Base-by-base conservation (phyloP, 176 grass and related monocot species). In the Luzula sylvatica region DNA sequence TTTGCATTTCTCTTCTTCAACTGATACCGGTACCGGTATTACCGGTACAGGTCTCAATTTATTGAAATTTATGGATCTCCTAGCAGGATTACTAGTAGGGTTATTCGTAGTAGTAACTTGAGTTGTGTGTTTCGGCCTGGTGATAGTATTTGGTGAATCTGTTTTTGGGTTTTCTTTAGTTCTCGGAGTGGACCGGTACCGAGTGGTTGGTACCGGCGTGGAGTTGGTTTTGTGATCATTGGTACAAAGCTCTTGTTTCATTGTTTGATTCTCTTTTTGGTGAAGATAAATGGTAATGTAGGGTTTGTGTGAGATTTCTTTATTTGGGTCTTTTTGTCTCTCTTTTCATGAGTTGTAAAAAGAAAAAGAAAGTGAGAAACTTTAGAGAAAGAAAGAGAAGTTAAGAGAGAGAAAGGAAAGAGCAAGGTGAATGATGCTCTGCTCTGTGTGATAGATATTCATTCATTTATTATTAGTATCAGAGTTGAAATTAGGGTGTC, bases 241-340 rank as follows among this genome's bases (percentile, higher is more conserved):
- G 41, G 45, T 35, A 18, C 35, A 43, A 13, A 76, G 51, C 23
- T 76, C 73, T 40, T 69, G 73, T 32, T 69, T 76, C 73, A 76
- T 69, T 13, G n/a, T 62, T 40, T 56, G 21, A 17, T 52, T 35
- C 38, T 29, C 20, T 21, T 42, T 59, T 58, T 43, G 21, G 55
- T 7, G 4, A 24, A 21, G 56, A 16, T 42, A 44, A 43, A n/a
- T 42, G 19, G 38, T 20, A 42, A 24, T 60, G 15, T 60, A 4
- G 40, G 15, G 0, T 26, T 61, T n/a, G 22, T 32, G 42, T 50
- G 42, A 64, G 59, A 48, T 47, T 63, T 46, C 25, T 32, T 32
- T 63, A 3, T 49, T 47, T 46, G 23, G 8, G 20, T 61, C 56
- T 44, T 61, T 22, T 15, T 61, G 38, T 38, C 22, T 38, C 11